A percentile compares a stretch with the other conserved stretches of the same genome.
Conservation (phyloP, 768 basidiomycete species). For the Hericium coralloides region DNA sequence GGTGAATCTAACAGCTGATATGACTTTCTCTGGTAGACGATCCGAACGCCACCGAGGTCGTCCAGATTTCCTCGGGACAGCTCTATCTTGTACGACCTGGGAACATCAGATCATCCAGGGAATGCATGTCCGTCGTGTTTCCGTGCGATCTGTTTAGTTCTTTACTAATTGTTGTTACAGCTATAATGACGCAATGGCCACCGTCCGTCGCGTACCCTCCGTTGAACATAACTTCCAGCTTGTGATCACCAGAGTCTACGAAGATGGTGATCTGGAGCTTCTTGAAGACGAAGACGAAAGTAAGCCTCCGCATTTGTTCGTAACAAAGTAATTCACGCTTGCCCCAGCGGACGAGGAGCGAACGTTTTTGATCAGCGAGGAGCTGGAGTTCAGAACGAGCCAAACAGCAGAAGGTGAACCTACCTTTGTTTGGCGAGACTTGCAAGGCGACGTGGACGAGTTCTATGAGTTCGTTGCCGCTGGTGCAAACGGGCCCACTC, state of each 20-base stretch:
- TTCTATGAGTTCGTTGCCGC: conserved; percentile 84
- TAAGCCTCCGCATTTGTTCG: conserved; percentile 24
- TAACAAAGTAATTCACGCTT: not conserved
- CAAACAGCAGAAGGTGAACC: conserved; percentile 62
- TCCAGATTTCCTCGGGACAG: conserved; percentile 87
- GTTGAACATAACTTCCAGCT: conserved; percentile 80
- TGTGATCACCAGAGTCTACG: conserved; percentile 92
- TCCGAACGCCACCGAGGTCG: conserved; percentile 89
- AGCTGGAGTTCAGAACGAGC: conserved; percentile 77
- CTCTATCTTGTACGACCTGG: conserved; percentile 88
- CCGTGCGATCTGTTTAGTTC: not conserved
- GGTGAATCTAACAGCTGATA: conserved; percentile 6
- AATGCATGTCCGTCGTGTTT: conserved; percentile 79
- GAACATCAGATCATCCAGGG: conserved; percentile 82
- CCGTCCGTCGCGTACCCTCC: conserved; percentile 76
- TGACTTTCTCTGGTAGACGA: conserved; percentile 54
- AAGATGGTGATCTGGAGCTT: conserved; percentile 93
- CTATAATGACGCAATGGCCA: conserved; percentile 92
- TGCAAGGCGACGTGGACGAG: conserved; percentile 87
- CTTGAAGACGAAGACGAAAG: conserved; percentile 92
- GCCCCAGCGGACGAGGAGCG: conserved; percentile 84
- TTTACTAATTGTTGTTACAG: conserved; percentile 30
- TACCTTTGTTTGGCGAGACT: conserved; percentile 86
- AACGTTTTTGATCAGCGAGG: conserved; percentile 84
- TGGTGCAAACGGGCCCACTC: conserved; percentile 68